Base-by-base conservation (phyloP, 768 basidiomycete genomes). In the Rhizopogon vesiculosus region DNA sequence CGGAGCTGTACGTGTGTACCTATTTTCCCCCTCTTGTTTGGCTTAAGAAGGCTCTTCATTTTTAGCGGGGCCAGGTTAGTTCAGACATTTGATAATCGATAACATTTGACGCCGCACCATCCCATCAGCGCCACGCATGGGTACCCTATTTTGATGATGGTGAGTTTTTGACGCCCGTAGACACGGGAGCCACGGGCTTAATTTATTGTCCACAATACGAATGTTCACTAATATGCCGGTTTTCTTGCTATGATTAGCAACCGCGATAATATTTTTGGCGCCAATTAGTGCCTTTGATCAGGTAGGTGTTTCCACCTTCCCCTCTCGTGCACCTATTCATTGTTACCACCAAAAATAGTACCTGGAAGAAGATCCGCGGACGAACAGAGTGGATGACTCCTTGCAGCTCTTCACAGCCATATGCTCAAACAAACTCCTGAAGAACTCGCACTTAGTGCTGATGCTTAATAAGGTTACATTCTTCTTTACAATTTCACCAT, bases 221-320 rank as follows among this genome's bases (percentile, higher is more conserved):
- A 42, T 43, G 42, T 49, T 60, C 44, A 43, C 52, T 42, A 55
- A 25, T 19, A 15, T 15, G 42, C 56, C 51, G 19, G 22, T 7
- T 31, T 60, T 56, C 52, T 7, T 50, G 1, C 39, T 48, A 8
- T 55, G 55, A 35, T 46, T 64, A 91, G 89, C 88, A 4, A 85
- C 87, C 43, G 89, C 91, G 33, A 85, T 93, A 65, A 92, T 93
- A 68, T 93, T 93, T 69, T 73, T 93, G 49, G 91, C 89, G 50
- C 91, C 91, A 41, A 86, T 93, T 59, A 89, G 87, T 63, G 91
- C 91, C 41, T 93, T 89, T 66, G 89, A 93, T 76, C 89, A 92
- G 81, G 87, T 84, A 64, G 59, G 74, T 41, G 42, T 19, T 41
- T 16, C 54, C 45, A 44, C 19, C n/a, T 43, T 53, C 45, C 50